phyloP scores from a whole-genome alignment of 495 filamentous ascomycete species.

The Penicillium fimorum region DNA sequence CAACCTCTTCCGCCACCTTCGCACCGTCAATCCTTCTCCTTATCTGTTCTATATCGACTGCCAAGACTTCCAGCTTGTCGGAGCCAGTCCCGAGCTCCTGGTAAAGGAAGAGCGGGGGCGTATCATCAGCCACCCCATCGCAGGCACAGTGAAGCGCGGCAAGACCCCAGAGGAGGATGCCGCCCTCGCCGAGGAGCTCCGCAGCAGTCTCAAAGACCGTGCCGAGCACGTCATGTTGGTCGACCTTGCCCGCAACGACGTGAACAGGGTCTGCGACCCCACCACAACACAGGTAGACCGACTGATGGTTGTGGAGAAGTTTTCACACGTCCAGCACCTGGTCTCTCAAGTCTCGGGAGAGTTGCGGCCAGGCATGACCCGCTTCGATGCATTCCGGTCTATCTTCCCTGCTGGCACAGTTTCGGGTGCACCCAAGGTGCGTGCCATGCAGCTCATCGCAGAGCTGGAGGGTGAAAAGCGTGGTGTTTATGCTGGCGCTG shows the following conservation, averaged over 20 bases:
- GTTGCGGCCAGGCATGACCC: constrained; percentile 74
- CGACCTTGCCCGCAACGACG: constrained; percentile 94
- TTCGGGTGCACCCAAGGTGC: constrained; percentile 90
- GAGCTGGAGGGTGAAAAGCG: constrained; percentile 92
- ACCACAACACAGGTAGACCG: constrained; percentile 82
- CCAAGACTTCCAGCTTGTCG: constrained; percentile 87
- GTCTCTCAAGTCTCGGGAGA: constrained; percentile 92
- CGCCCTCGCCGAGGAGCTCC: constrained; percentile 71
- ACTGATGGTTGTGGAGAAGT: constrained; percentile 93
- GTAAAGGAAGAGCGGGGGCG: constrained; percentile 84
- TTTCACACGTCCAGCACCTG: constrained; percentile 95
- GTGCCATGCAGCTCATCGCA: constrained; percentile 94
- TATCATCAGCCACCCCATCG: constrained; percentile 96
- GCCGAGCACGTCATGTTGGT: constrained; percentile 99
- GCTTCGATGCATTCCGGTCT: constrained; percentile 92
- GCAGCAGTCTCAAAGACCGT: constrained; percentile 82
- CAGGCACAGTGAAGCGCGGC: constrained; percentile 88
- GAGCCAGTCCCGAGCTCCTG: constrained; percentile 88
- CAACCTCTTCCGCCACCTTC: constrained; percentile 96
- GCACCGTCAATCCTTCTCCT: constrained; percentile 91
- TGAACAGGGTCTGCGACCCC: constrained; percentile 95
- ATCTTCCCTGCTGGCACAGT: constrained; percentile 97
- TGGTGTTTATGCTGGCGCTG: constrained; percentile 94
- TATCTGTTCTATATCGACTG: constrained; percentile 97
- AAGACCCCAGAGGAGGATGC: constrained; percentile 77